Evolutionary conservation across 176 grass and related monocot genomes (phyloP), one percentile per base, ranked within the genome.

Genomic region (Oryza punctata): DNA sequence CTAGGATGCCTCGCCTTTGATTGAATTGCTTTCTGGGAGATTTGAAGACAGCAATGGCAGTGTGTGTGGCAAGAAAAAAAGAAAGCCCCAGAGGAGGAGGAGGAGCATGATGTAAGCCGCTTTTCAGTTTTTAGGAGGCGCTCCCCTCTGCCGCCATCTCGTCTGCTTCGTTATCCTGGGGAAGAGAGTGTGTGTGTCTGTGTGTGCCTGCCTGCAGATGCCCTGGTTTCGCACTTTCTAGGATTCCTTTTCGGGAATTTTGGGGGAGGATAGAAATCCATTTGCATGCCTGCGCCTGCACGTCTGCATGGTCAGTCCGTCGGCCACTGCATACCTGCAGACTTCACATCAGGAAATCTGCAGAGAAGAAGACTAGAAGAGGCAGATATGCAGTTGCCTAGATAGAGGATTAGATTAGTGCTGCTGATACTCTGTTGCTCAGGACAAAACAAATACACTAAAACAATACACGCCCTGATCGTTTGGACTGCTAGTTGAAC

Each of bases 241-340:
- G 69, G 79, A 90, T 87, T 83, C 89, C 75, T 90, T 90, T 83
- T 83, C 69, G 74, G 88, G 84, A 82, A 78, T 86, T 76, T 78
- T 12, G 74, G 72, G 66, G n/a, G 59, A 50, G 74, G 71, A 82
- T 67, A 37, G 78, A 86, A 90, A 82, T 82, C 37, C 57, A 3
- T 41, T 73, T 77, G 32, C 67, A 43, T 81, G 88, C 70, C 15
- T 46, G 46, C 24, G 14, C 47, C 79, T 65, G 16, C 66, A 28
- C 69, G 66, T 52, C 77, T 47, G 77, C 75, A 52, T 29, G 67
- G 21, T 9, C 57, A 61, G 8, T 61, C 54, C n/a, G 7, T 59
- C n/a, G 67, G 57, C 57, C 57, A 61, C 57, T 61, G 57, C 57
- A 24, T 24, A 61, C n/a, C 21, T 61, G 57, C 57, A 61, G 57